Conservation (phyloP, 805 yeast genomes). For the Saccharomycodes ludwigii region DNA sequence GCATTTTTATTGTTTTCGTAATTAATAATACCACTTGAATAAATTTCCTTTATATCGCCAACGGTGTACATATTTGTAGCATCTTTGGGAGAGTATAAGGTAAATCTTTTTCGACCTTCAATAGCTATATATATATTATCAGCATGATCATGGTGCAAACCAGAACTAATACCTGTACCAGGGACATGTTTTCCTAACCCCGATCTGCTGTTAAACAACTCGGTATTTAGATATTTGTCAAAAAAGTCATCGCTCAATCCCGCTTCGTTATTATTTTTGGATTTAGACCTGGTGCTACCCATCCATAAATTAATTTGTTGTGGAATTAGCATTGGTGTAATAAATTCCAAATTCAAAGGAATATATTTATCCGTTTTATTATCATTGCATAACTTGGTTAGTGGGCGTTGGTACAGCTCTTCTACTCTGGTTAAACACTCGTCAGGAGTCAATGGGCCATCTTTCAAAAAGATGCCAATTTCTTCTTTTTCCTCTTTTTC, state of each 20-base stretch:
- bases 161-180: slow-evolving; percentile 52
- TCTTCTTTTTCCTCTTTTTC: slow-evolving; percentile 8
- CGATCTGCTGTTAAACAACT: slow-evolving; percentile 14
- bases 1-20: slow-evolving; percentile 41
- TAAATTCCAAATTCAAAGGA: slow-evolving; percentile 31
- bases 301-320: slow-evolving; percentile 72
- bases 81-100: slow-evolving; percentile 52
- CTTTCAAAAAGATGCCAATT: slow-evolving; percentile 11
- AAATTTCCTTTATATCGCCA: slow-evolving; percentile 45
- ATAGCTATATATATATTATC: slow-evolving; percentile 57
- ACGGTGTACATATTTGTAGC: slow-evolving; percentile 48
- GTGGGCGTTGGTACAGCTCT: slow-evolving; percentile 51
- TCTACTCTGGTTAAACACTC: slow-evolving; percentile 31
- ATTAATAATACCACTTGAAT: slow-evolving; percentile 55
- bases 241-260: slow-evolving; percentile 7
- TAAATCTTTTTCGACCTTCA: slow-evolving; percentile 52
- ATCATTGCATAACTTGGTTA: slow-evolving; percentile 29
- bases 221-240: slow-evolving; percentile 11
- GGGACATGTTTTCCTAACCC: slow-evolving; percentile 48
- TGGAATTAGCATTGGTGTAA: slow-evolving; percentile 33
- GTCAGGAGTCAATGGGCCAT: slow-evolving; percentile 17
- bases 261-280: slow-evolving; percentile 7
- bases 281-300: slow-evolving; percentile 31
- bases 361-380: too few relatives aligned
- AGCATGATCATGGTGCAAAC: slow-evolving; percentile 73